Evolutionary conservation across 257 asterid genomes (phyloP), one percentile per base, ranked within the genome.

Genomic region (Solanum peruvianum): DNA sequence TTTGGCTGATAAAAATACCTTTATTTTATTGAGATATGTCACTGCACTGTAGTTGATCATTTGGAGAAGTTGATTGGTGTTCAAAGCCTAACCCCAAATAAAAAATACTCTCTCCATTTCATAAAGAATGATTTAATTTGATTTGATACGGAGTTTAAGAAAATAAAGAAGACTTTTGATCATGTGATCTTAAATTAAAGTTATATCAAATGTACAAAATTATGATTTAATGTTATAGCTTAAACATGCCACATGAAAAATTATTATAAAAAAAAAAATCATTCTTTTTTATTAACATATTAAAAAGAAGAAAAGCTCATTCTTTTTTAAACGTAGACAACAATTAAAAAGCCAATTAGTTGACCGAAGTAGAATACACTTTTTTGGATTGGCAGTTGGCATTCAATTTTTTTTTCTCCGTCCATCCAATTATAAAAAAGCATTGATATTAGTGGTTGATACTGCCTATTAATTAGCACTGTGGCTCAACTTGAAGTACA

Each of bases 171-270:
- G 0, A 0, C 1, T 33, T 33, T 33, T 33, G 1, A 33, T 33
- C 4, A 33, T 33, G 35, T 33, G 1, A 1, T 33, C 3, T 4
- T 3, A 33, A 4, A 33, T 33, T 33, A 4, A 33, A 33, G 1
- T 33, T 33, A 33, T 33, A 1, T 33, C 5, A 33, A 31, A 33
- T 4, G 1, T 33, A 33, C 1, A 33, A 4, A 33, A 33, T 33
- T 33, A 1, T 4, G 1, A 0, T 33, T 33, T 33, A 33, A 33
- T 33, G 5, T 33, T 33, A 1, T 33, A 0, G 0, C 1, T 33
- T 33, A 33, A 33, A 33, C 5, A 33, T 33, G 35, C 0, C 35
- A 33, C 5, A 4, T 33, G 5, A 0, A 33, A 33, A 33, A 4
- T 33, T 33, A 33, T 33, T 33, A 33, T 4, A 0, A 33, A 33